phyloP scores from a whole-genome alignment of 306 rosid species.

The Ormosia semicastrata region DNA sequence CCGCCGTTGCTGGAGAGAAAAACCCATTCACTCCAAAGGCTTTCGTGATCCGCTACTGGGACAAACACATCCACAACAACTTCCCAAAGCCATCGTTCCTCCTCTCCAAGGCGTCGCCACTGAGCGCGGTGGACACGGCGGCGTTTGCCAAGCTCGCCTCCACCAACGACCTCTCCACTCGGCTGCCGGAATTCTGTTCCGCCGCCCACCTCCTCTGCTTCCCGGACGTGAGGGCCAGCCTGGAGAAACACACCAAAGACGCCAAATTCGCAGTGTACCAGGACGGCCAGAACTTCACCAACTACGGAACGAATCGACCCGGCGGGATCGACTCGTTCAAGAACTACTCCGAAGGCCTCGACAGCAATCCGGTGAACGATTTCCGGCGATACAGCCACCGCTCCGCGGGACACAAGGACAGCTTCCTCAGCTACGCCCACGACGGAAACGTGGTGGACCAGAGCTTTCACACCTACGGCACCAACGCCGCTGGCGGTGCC shows the following conservation, averaged over 20 bases:
- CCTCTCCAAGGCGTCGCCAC: constrained; percentile 68
- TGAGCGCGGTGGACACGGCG: constrained; percentile 53
- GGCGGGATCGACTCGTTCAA: constrained; percentile 63
- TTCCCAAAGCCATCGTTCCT: constrained; percentile 52
- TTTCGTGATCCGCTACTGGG: constrained; percentile 71
- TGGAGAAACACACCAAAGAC: constrained; percentile 45
- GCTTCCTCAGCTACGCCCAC: constrained; percentile 47
- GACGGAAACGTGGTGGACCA: constrained; percentile 54
- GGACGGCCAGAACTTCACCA: constrained; percentile 56
- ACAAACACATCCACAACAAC: constrained; percentile 49
- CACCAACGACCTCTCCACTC: constrained; percentile 49
- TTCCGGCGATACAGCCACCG: constrained; percentile 76
- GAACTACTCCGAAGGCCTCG: constrained; percentile 47
- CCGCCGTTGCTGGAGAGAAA: constrained; percentile 14
- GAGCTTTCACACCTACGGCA: constrained; percentile 61
- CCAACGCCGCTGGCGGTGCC: constrained; percentile 46
- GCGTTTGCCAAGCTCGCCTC: constrained; percentile 51
- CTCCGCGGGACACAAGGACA: constrained; percentile 52
- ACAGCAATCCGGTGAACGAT: constrained; percentile 37
- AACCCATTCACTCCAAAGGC: constrained; percentile 77
- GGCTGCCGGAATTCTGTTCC: constrained; percentile 68
- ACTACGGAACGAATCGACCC: constrained; percentile 53
- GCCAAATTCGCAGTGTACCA: constrained; percentile 41
- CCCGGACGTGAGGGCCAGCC: constrained; percentile 47
- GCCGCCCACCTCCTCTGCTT: constrained; percentile 77